phyloP scores from a whole-genome alignment of 2,329 filamentous ascomycete species.

The Hysterium pulicare region DNA sequence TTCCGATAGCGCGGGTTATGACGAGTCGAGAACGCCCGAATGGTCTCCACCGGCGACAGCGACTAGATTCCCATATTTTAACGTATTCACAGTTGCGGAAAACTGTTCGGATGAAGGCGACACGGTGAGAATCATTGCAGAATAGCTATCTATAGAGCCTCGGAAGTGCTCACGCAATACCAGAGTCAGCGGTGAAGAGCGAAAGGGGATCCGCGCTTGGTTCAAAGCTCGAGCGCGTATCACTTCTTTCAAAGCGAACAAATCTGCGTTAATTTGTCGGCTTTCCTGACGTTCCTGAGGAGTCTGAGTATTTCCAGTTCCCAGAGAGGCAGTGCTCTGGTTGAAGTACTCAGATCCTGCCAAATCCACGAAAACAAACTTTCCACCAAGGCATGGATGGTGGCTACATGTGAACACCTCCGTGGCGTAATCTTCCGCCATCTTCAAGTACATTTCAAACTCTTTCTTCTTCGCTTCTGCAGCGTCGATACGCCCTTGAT shows the following conservation, averaged over 20 bases:
- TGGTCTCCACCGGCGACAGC: constrained; percentile 28
- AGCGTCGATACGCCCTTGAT: constrained; percentile 40
- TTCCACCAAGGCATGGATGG: constrained; percentile 38
- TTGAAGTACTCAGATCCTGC: constrained; percentile 45
- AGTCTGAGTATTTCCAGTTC: too few species aligned
- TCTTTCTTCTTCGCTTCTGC: constrained; percentile 39
- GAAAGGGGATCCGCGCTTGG: constrained; percentile 40
- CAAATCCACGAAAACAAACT: constrained; percentile 46
- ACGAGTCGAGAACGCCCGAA: too few species aligned
- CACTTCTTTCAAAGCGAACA: constrained; percentile 46
- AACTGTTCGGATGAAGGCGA: constrained; percentile 37
- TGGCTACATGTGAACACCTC: constrained; percentile 17
- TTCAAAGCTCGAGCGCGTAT: constrained; percentile 40
- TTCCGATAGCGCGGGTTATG: too few species aligned
- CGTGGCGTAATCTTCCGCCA: constrained; percentile 33
- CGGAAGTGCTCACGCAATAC: constrained; percentile 41
- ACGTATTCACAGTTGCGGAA: constrained; percentile 42
- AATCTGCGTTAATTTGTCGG: constrained; percentile 45
- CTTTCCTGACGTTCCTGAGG: constrained; percentile 41
- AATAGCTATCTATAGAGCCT: constrained; percentile 19
- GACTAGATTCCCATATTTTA: constrained; percentile 44
- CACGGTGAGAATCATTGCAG: constrained; percentile 40
- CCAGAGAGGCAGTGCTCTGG: constrained; percentile 18
- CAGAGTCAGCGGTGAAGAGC: constrained; percentile 44
- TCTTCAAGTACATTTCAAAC: constrained; percentile 32